Base-by-base conservation (phyloP, 768 basidiomycete species). In the Lactarius pseudohatsudake region DNA sequence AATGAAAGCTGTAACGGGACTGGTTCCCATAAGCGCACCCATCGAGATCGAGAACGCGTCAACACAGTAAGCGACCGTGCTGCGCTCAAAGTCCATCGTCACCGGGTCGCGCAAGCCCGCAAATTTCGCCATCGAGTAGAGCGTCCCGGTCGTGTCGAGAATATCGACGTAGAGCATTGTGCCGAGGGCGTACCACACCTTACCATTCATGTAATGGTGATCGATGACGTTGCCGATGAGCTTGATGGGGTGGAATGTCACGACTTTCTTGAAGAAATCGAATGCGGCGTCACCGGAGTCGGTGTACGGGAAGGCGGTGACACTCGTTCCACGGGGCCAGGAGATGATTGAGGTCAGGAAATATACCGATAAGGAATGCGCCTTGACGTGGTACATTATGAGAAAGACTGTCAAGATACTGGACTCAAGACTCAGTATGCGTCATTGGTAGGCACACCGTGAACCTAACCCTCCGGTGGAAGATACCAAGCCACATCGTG, bases 101-200 rank as follows among this genome's bases (percentile, higher is more conserved):
- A 91, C 84, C 1, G 88, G 88, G 73, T 94, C 88, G 57, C 91
- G 90, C 2, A 95, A 82, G n/a, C 90, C 91, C 7, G 92, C 91
- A 69, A 94, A 94, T 75, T 90, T 92, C 61, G 91, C 90, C 92
- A 95, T 94, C 45, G 92, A 89, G 74, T 94, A 93, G 4, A 95
- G 79, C 10, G 92, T 94, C 73, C 92, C 89, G 62, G 80, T 82
- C 34, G 78, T 81, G 64, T 81, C 78, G 72, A 91, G 82, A 69
- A 93, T 90, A 76, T 92, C 91, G 71, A 94, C 92, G 74, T 94
- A 94, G 62, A 95, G 84, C 85, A 95, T 92, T 0, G 92, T 94
- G 74, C 92, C 78, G 32, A 94, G 81, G 7, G 92, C 92, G 75
- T 94, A 92, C 92, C 92, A 94, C 30, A 93, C 89, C 41, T 78